Evolutionary conservation across 345 rosid genomes (phyloP).

Genomic region (thale cress (Arabidopsis thaliana)): TAIR10.1 NC_003070.9:2527501-2528000

Average conservation of each 20-base stretch:
- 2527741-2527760: slow-evolving; percentile 64
- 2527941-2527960: too few relatives aligned
- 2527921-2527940: neutral
- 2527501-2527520: slow-evolving; percentile 58
- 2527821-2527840: slow-evolving; percentile 57
- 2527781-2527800: slow-evolving; percentile 63
- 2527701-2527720: slow-evolving; percentile 46
- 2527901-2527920: slow-evolving; percentile 53
- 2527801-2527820: slow-evolving; percentile 51
- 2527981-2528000: neutral
- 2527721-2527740: slow-evolving; percentile 52
- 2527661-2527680: slow-evolving; percentile 65
- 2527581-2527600: slow-evolving; percentile 67
- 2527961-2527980: too few relatives aligned
- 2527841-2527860: slow-evolving; percentile 58
- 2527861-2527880: slow-evolving; percentile 65
- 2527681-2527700: slow-evolving; percentile 60
- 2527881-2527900: slow-evolving; percentile 61
- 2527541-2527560: slow-evolving; percentile 53
- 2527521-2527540: slow-evolving; percentile 48
- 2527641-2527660: slow-evolving; percentile 65
- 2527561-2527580: slow-evolving; percentile 62
- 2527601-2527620: slow-evolving; percentile 57
- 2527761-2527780: slow-evolving; percentile 63
- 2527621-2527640: slow-evolving; percentile 58